Evolutionary conservation across 257 asterid genomes (phyloP), one percentile per base, ranked within the genome.

Genomic region (Plectranthus barbatus): DNA sequence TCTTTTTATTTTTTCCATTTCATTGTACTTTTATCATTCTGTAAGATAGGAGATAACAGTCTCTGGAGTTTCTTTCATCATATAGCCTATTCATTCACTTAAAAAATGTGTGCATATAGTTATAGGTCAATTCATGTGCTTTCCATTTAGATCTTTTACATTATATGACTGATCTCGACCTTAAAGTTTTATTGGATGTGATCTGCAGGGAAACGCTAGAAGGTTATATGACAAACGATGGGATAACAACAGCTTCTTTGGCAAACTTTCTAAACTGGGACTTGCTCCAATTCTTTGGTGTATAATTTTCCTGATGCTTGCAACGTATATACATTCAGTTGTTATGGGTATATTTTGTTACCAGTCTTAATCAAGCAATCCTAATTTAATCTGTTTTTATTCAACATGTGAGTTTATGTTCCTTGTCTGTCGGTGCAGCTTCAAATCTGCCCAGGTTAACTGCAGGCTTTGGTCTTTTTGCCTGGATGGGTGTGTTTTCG

Each of bases 261-360:
- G 99, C 47, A 85, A 77, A 73, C 67, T 93, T 62, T 80, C 95
- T 50, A 90, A 86, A 84, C 73, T 90, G 68, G 97, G 96, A 78
- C 94, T 93, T 77, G 99, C 99, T 63, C 99, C 99, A 4, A 34
- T 84, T 53, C 92, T 93, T 48, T 93, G 96, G 90, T 93, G 79
- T 77, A 70, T 76, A 62, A 82, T 90, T 50, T 77, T 90, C 75
- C 52, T 90, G 82, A 60, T 90, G 68, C 83, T 93, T 56, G 81
- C 72, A 74, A 75, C 83, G 41, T 93, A 90, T 77, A 70, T 79
- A 48, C 88, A 76, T 53, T 81, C 99, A 37, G 99, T 90, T 60
- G 77, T 93, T 51, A 57, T 66, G 56, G 96, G 99, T 93, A 93
- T 33, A 19, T 70, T 80, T 45, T 62, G n/a, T 59, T 52, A 67